Evolutionary conservation across 495 filamentous ascomycete species (phyloP).

Genomic region (Bombardia bombarda): DNA sequence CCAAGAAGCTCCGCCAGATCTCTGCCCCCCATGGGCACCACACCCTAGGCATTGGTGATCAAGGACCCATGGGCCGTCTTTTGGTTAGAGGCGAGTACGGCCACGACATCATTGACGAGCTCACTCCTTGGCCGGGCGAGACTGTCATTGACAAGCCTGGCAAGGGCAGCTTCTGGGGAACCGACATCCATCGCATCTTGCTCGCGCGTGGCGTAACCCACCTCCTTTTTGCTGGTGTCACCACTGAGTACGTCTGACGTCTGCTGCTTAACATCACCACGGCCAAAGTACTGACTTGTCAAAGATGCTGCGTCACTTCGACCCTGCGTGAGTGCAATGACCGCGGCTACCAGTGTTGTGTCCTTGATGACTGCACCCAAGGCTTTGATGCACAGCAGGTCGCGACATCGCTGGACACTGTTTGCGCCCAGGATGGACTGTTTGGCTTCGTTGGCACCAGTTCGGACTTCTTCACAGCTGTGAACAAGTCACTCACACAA

Average conservation of each 20-base stretch:
- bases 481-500: slow-evolving; percentile 16
- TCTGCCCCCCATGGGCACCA: slow-evolving; percentile 34
- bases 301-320: slow-evolving; percentile 55
- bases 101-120: slow-evolving; percentile 54
- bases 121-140: slow-evolving; percentile 50
- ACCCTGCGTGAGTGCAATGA: slow-evolving; percentile 67
- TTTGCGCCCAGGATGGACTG: slow-evolving; percentile 28
- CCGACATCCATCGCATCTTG: slow-evolving; percentile 52
- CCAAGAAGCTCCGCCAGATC: slow-evolving; percentile 39
- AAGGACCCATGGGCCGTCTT: slow-evolving; percentile 50
- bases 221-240: slow-evolving; percentile 53
- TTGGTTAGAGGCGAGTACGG: slow-evolving; percentile 55
- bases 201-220: slow-evolving; percentile 58
- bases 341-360: slow-evolving; percentile 63
- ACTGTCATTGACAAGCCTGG: slow-evolving; percentile 63
- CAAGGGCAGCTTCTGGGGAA: slow-evolving; percentile 57
- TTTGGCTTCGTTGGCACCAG: slow-evolving; percentile 42
- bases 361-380: slow-evolving; percentile 32
- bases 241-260: slow-evolving; percentile 25
- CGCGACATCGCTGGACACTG: slow-evolving; percentile 27
- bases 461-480: slow-evolving; percentile 25
- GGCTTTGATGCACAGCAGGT: slow-evolving; percentile 29
- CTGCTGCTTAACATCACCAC: not conserved
- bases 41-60: slow-evolving; percentile 45
- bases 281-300: slow-evolving; percentile 33